These are phyloP conservation scores for Aspergillus pseudoglaucus DNA, from an alignment of 2,329 filamentous ascomycete genomes.

Conservation along the genomic window DNA sequence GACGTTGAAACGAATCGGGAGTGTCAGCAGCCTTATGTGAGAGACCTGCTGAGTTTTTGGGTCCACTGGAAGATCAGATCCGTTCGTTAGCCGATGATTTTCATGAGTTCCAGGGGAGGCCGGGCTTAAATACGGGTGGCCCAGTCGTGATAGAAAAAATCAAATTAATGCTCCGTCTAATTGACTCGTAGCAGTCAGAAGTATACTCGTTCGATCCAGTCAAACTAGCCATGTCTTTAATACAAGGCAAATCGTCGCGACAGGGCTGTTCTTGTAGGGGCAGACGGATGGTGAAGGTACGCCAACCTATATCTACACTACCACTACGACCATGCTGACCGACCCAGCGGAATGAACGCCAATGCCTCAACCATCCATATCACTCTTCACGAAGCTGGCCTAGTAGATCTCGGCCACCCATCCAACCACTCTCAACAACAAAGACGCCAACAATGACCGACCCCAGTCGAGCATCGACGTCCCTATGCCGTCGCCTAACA, in stretches of 20 bases:
- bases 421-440: slow-evolving; percentile 4
- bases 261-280: not conserved
- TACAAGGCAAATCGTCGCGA: not conserved
- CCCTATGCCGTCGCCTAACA: not conserved
- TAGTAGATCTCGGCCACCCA: slow-evolving; percentile 1
- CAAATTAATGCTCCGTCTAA: too few species aligned
- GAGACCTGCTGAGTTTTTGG: not conserved
- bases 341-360: too few species aligned
- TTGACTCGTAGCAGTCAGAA: not conserved
- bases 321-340: too few species aligned
- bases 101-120: not conserved
- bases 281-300: not conserved
- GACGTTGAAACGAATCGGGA: slow-evolving; percentile 4
- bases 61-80: slow-evolving; percentile 3
- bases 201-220: slow-evolving; percentile 1
- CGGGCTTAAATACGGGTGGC: not conserved
- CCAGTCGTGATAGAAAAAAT: not conserved
- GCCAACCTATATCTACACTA: not conserved
- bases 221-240: slow-evolving; percentile 3
- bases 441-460: not conserved
- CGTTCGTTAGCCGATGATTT: not conserved
- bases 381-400: not conserved
- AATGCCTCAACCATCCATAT: too few species aligned
- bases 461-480: slow-evolving; percentile 5
- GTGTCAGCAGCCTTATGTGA: not conserved